Percentiles rank a stretch among this genome's conserved stretches.
Evolutionary conservation across 139 green algal species (phyloP).

Genomic region (Closterium sp.): DNA sequence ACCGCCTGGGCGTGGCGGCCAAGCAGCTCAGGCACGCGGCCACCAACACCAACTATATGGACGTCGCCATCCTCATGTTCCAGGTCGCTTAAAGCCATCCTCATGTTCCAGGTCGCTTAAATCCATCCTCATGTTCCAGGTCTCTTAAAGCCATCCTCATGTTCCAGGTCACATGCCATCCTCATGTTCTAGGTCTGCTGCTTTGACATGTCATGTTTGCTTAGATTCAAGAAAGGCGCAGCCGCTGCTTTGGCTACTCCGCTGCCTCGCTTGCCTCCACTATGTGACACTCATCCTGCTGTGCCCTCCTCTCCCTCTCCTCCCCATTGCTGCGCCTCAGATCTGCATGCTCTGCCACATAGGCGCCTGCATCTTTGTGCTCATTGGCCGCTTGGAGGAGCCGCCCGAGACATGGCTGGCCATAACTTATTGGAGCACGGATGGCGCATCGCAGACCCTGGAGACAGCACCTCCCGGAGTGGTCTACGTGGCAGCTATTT

Average conservation of each 20-base stretch:
- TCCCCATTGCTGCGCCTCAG: neutral
- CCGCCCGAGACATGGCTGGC: neutral
- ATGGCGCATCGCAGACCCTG: neutral
- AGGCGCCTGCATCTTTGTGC: neutral
- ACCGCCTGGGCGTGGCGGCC: neutral
- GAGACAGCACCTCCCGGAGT: neutral
- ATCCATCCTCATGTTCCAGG: neutral
- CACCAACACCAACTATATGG: neutral
- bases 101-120: neutral
- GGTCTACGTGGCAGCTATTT: neutral
- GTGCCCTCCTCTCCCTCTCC: neutral
- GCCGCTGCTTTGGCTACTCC: no score
- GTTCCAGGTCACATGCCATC: no score
- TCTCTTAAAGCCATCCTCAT: no score
- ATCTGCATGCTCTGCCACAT: constrained; percentile 7
- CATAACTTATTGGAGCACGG: neutral
- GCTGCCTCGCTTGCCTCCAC: no score
- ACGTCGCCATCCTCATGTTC: neutral
- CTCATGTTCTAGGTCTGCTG: no score
- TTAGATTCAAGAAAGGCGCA: no score
- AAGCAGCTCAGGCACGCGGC: neutral
- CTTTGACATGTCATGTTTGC: no score
- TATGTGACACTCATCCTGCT: no score
- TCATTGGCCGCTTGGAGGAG: neutral
- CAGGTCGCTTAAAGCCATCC: neutral